These are phyloP conservation scores for Boletus subparvulus DNA, from an alignment of 768 basidiomycete genomes.

Conservation along the genomic window DNA sequence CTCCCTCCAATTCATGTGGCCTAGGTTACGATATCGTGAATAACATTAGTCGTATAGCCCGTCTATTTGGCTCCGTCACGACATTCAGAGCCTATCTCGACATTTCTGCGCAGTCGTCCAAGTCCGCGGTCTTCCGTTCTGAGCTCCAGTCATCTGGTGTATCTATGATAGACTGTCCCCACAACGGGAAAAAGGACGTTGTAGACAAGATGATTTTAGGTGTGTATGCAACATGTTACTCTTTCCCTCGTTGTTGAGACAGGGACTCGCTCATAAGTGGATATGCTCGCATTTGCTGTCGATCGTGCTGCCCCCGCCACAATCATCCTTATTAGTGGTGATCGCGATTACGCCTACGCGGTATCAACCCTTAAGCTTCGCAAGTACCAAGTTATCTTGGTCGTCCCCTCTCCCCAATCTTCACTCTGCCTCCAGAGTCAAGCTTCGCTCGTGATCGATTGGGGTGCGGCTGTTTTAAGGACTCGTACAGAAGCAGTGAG, in stretches of 20 bases:
- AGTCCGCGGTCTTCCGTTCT: conserved; percentile 37
- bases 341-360: conserved; percentile 66
- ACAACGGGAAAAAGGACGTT: conserved; percentile 36
- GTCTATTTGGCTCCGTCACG: conserved; percentile 46
- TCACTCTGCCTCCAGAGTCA: too few species aligned
- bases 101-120: conserved; percentile 38
- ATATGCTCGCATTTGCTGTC: conserved; percentile 64
- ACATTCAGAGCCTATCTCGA: conserved; percentile 57
- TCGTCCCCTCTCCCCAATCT: too few species aligned
- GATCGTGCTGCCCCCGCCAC: conserved; percentile 56
- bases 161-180: conserved; percentile 39
- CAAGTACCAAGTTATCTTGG: conserved; percentile 50
- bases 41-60: conserved; percentile 45
- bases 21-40: conserved; percentile 45
- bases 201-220: conserved; percentile 51
- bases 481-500: too few species aligned
- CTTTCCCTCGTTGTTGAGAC: conserved; percentile 1
- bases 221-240: conserved; percentile 14
- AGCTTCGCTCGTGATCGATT: too few species aligned
- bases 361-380: conserved; percentile 56
- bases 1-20: conserved; percentile 28
- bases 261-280: conserved; percentile 42
- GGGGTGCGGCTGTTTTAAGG: too few species aligned
- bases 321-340: conserved; percentile 62
- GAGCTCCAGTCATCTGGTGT: conserved; percentile 47